These are phyloP conservation scores for Cucumis melo DNA, from an alignment of 306 rosid genomes.

Conservation along the genomic window DNA sequence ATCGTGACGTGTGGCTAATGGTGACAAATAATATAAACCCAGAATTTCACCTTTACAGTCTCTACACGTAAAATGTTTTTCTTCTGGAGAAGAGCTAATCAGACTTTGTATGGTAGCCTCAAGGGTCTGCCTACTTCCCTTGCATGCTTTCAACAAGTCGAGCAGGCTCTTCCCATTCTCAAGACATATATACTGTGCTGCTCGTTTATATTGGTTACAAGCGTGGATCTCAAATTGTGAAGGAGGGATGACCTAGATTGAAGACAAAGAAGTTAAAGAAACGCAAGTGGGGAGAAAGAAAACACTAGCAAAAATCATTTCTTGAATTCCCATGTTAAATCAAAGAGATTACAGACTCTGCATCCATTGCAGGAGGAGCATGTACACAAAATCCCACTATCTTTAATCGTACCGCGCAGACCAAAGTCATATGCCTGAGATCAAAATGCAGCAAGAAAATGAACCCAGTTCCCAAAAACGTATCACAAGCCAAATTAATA, in stretches of 20 bases:
- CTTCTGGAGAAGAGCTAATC: slow-evolving; percentile 48
- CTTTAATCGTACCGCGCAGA: slow-evolving; percentile 60
- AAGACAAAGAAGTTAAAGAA: slow-evolving; percentile 11
- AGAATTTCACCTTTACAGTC: slow-evolving; percentile 63
- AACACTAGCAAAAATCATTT: background rate
- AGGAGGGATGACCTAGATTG: slow-evolving; percentile 66
- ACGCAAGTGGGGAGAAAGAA: background rate
- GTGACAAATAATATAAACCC: background rate
- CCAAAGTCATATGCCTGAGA: slow-evolving; percentile 68
- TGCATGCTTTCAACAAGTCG: slow-evolving; percentile 73
- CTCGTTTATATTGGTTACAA: slow-evolving; percentile 77
- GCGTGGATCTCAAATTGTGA: slow-evolving; percentile 99
- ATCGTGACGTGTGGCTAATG: background rate
- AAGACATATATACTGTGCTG: slow-evolving; percentile 86
- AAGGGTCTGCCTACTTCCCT: slow-evolving; percentile 50
- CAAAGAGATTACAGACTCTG: slow-evolving; percentile 48
- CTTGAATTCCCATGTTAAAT: slow-evolving; percentile 6
- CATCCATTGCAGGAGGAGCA: slow-evolving; percentile 63
- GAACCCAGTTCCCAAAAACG: background rate
- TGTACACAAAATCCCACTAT: slow-evolving; percentile 82
- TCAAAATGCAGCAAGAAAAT: background rate
- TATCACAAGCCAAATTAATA: background rate
- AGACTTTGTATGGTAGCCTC: slow-evolving; percentile 78
- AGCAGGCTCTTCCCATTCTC: slow-evolving; percentile 92
- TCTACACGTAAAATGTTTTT: slow-evolving; percentile 61